Evolutionary conservation across 2,329 filamentous ascomycete genomes (phyloP).

Genomic region (Claviceps maximensis): DNA sequence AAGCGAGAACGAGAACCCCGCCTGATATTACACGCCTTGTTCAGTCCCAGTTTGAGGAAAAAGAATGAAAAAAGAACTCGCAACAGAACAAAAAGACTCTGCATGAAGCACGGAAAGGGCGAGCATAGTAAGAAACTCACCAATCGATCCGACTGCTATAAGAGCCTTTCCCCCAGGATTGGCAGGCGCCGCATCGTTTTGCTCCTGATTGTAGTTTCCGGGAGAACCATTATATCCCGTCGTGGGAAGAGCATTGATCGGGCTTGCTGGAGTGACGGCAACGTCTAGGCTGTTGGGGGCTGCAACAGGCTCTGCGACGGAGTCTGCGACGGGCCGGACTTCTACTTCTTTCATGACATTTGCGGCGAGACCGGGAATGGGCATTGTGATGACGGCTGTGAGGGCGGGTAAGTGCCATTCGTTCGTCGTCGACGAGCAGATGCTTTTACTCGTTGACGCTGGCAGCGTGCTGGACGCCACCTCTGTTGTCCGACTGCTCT

Average conservation of each 20-base stretch:
- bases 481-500: neutral
- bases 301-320: neutral
- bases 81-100: neutral
- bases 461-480: neutral
- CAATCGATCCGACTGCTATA: constrained; percentile 10
- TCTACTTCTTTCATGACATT: constrained; percentile 5
- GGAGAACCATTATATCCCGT: neutral
- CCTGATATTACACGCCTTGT: constrained; percentile 14
- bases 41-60: neutral
- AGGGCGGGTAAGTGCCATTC: neutral
- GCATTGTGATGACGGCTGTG: constrained; percentile 1
- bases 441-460: neutral
- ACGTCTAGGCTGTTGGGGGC: neutral
- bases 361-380: constrained; percentile 2
- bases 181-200: constrained; percentile 1
- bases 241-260: neutral
- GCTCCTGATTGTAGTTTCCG: neutral
- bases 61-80: neutral
- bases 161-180: constrained; percentile 10
- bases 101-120: neutral
- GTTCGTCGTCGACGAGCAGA: neutral
- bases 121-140: constrained; percentile 6
- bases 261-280: neutral
- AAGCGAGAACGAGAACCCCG: constrained; percentile 30
- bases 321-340: neutral